Base-by-base conservation (phyloP, 78 protist species). In the Dictyostelium purpureum region DNA sequence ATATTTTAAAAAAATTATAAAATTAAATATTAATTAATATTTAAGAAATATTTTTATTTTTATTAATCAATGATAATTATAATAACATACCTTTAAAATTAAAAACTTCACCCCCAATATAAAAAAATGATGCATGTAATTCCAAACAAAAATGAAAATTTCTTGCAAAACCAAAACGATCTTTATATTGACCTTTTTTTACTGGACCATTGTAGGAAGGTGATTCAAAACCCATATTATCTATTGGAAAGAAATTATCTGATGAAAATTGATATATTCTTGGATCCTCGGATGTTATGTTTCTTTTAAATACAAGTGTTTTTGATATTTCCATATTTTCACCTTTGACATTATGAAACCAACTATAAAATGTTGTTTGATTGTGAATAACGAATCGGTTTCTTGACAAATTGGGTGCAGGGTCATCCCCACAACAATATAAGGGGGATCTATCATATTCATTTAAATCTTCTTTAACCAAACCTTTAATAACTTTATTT, bases 161-260 rank as follows among this genome's bases (percentile, higher is more conserved):
- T 76, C 67, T 52, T 35, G 47, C 28, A 0, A 76, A 21, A 14
- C 67, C 81, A n/a, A 26, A 24, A 28, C 37, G 14, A 52, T 76
- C 81, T 33, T 31, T 47, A n/a, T 57, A 76, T 71, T 37, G 26
- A 21, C 40, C 51, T 18, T 70, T 40, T 12, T 65, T 73, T 0
- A 26, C 26, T 28, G 59, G 51, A 16, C 57, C 54, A 18, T 75
- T 67, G 38, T 52, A 67, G 9, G 63, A 57, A 28, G 47, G 70
- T 26, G 42, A 63, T 28, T 76, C 82, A 45, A 69, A 87, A n/a
- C 92, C 92, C 52, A 28, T 33, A 14, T 26, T 40, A 26, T 87
- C 77, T 35, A 87, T 70, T 42, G 92, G 89, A 56, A 87, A 87
- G 56, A 87, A 87, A 2, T 38, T 21, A 49, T 87, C 83, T 42